Evolutionary conservation across 2,329 filamentous ascomycete genomes (phyloP).

Genomic region (Dryadomyces quercus-mongolicae): DNA sequence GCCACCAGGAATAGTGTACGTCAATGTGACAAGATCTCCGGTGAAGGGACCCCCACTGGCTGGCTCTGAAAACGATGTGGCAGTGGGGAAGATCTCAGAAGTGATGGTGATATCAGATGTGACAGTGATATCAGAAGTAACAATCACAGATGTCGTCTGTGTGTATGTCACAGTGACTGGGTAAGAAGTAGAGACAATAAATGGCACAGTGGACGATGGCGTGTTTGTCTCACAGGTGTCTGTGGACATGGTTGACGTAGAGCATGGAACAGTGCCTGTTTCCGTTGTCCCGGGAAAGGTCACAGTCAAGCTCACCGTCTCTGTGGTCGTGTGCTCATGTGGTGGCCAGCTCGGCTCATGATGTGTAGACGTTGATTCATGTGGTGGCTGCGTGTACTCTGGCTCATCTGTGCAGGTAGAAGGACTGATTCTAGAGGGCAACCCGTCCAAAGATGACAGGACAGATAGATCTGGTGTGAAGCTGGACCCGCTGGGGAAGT

Average conservation of each 20-base stretch:
- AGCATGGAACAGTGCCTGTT: not conserved
- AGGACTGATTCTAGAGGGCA: not conserved
- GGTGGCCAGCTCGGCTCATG: not conserved
- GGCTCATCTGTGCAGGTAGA: not conserved
- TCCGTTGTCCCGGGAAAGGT: not conserved
- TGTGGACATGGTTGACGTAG: not conserved
- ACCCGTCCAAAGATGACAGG: not conserved
- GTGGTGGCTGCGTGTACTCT: not conserved
- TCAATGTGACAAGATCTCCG: conserved; percentile 9
- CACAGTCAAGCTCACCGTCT: not conserved
- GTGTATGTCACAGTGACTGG: conserved; percentile 4
- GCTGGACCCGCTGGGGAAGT: not conserved
- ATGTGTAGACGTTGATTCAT: not conserved
- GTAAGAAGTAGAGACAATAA: not conserved
- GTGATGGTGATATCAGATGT: too few species aligned
- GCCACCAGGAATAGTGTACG: conserved; percentile 12
- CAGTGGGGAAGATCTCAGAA: not conserved
- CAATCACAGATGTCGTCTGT: conserved; percentile 3
- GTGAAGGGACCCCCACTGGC: not conserved
- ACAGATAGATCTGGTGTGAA: not conserved
- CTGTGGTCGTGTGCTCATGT: not conserved
- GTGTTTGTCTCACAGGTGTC: not conserved
- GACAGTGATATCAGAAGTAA: not conserved
- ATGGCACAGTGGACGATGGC: not conserved
- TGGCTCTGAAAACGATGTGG: not conserved